Conservation (phyloP, 495 filamentous ascomycete genomes). For the Penicillium fimorum region DNA sequence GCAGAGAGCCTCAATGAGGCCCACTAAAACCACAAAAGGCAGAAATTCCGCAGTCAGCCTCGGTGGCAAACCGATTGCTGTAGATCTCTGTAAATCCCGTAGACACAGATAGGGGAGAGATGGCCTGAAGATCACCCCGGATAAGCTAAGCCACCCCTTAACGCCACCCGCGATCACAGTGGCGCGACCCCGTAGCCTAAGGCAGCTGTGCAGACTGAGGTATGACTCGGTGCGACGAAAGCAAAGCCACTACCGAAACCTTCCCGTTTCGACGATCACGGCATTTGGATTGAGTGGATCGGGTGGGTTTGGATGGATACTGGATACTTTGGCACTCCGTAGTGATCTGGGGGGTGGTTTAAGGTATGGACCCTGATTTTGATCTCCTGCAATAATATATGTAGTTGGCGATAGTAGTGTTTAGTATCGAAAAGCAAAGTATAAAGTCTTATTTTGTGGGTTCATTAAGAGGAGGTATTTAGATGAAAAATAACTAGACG, state of each 20-base stretch:
- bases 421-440: neutral
- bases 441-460: constrained; percentile 10
- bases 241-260: constrained; percentile 19
- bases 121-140: constrained; percentile 12
- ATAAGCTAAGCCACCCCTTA: constrained; percentile 20
- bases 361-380: neutral
- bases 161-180: constrained; percentile 14
- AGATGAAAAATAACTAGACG: constrained; percentile 9
- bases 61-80: constrained; percentile 10
- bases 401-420: neutral
- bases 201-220: constrained; percentile 7
- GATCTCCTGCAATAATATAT: neutral
- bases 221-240: constrained; percentile 26
- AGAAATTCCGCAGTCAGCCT: neutral
- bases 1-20: neutral
- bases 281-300: neutral
- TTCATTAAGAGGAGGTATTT: neutral
- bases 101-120: constrained; percentile 15
- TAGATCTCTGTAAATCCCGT: constrained; percentile 6
- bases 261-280: constrained; percentile 7
- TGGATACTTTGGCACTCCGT: too few relatives aligned
- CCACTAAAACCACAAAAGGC: neutral
- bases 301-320: neutral
- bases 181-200: constrained; percentile 1
- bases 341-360: neutral